Evolutionary conservation across 1,139 yeast species (phyloP), one percentile per base, ranked within the genome.

Genomic region (Scheffersomyces segobiensis): DNA sequence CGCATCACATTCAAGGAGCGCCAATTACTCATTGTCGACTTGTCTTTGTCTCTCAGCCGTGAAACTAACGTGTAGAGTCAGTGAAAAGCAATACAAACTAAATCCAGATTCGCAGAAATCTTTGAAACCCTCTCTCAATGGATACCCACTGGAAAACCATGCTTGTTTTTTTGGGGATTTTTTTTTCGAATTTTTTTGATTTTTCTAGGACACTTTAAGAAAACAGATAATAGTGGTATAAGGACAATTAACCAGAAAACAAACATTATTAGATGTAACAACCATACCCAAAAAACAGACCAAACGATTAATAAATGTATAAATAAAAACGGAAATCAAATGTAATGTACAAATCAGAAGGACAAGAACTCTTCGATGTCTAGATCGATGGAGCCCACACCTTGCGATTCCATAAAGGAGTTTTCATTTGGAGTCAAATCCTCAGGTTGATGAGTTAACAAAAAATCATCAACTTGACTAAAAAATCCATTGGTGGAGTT

Each of bases 311-410:
- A 57, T 24, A 19, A 46, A 53, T 52, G 50, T 56, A 53, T 10
- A 19, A 57, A 48, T 6, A 24, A 24, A 53, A 59, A 61, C 60
- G 57, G 56, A 63, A 63, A 53, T 60, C 51, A 60, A 60, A 56
- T 55, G 54, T 50, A 55, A 52, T 50, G 55, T 47, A 49, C 55
- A 51, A 39, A 54, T 60, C 61, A 71, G 55, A 71, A 70, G 59
- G 71, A 65, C 62, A 73, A 70, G 59, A 69, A 72, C 57, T 71
- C 76, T 56, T 72, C 74, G 53, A 73, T 68, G 59, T 71, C 68
- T 61, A 69, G 63, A 55, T 62, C 64, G 56, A 58, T 59, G 52
- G 53, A 55, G 24, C 47, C 52, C 22, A 54, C 20, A 19, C 51
- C 53, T 26, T 58, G 55, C 12, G 52, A 46, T 22, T 56, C 57